These are phyloP conservation scores for Aschersonia sp. DNA, from an alignment of 2,329 filamentous ascomycete genomes.

Conservation along the genomic window DNA sequence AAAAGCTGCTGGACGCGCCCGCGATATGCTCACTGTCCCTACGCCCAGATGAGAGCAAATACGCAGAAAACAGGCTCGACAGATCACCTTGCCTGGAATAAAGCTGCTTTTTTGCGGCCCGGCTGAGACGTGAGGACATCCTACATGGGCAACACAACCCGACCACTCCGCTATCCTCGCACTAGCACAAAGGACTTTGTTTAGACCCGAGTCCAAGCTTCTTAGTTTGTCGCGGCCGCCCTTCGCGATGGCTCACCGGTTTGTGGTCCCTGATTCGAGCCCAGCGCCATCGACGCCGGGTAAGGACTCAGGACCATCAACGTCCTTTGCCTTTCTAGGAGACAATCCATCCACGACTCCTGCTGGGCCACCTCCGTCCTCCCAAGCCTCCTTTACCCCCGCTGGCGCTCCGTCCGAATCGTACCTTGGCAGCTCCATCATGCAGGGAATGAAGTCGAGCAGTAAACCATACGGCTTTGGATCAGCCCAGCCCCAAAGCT, in stretches of 20 bases:
- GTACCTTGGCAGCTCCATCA: conserved; percentile 38
- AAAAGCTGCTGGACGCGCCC: neutral
- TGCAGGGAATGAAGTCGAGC: conserved; percentile 24
- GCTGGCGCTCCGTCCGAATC: conserved; percentile 39
- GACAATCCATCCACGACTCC: conserved; percentile 38
- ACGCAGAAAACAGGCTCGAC: too few relatives aligned
- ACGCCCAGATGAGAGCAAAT: too few relatives aligned
- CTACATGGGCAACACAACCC: too few relatives aligned
- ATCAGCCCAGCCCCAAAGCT: conserved; percentile 11
- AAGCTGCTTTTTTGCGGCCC: too few relatives aligned
- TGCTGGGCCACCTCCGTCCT: conserved; percentile 34
- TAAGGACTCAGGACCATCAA: conserved; percentile 16
- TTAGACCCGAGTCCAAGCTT: neutral
- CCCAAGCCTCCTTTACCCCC: conserved; percentile 39
- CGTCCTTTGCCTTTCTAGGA: conserved; percentile 23
- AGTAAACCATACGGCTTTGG: conserved; percentile 25
- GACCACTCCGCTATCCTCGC: neutral
- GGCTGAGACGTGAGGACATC: too few relatives aligned
- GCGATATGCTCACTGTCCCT: too few relatives aligned
- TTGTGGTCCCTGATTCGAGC: conserved; percentile 27
- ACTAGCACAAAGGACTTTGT: neutral
- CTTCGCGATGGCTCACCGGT: conserved; percentile 23
- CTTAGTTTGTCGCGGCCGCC: neutral
- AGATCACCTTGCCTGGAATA: too few relatives aligned
- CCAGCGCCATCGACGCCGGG: conserved; percentile 36